Percentiles rank a stretch among this genome's conserved stretches.
phyloP scores from a whole-genome alignment of 2,329 filamentous ascomycete species.

The Botryotinia convoluta region DNA sequence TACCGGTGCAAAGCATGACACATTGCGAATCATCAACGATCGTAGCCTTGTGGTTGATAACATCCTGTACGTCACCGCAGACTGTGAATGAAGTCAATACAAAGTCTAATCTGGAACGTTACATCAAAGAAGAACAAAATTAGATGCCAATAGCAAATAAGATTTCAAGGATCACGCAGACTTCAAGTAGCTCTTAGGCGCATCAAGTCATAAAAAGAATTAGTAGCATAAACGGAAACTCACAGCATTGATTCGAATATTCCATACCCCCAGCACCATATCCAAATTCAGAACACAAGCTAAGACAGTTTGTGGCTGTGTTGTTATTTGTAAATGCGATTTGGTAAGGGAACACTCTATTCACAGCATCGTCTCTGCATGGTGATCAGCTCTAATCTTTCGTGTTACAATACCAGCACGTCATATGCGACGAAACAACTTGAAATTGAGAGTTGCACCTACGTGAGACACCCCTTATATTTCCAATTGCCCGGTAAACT shows the following conservation, averaged over 20 bases:
- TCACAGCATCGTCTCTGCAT: slow-evolving; percentile 22
- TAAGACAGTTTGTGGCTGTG: slow-evolving; percentile 28
- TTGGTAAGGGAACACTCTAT: slow-evolving; percentile 30
- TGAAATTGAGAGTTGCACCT: slow-evolving; percentile 11
- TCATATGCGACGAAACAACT: not conserved
- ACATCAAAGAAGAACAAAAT: not conserved
- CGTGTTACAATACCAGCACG: slow-evolving; percentile 2
- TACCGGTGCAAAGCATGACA: slow-evolving; percentile 45
- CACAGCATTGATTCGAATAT: slow-evolving; percentile 33
- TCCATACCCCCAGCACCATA: slow-evolving; percentile 34
- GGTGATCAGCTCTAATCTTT: not conserved
- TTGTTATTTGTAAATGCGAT: slow-evolving; percentile 26
- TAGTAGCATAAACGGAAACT: not conserved
- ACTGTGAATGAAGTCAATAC: slow-evolving; percentile 14
- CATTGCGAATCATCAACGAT: slow-evolving; percentile 18
- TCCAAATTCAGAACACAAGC: slow-evolving; percentile 31
- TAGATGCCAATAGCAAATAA: not conserved
- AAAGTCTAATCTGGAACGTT: too few relatives aligned
- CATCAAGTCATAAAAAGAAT: not conserved
- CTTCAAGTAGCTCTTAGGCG: not conserved
- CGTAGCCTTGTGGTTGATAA: slow-evolving; percentile 12
- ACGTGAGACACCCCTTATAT: slow-evolving; percentile 35
- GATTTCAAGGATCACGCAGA: not conserved
- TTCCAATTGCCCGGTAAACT: slow-evolving; percentile 29
- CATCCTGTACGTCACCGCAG: slow-evolving; percentile 23